Percentiles rank a stretch among this genome's conserved stretches.
phyloP scores from a whole-genome alignment of 352 stramenopile species.

The Bremia lactucae region DNA sequence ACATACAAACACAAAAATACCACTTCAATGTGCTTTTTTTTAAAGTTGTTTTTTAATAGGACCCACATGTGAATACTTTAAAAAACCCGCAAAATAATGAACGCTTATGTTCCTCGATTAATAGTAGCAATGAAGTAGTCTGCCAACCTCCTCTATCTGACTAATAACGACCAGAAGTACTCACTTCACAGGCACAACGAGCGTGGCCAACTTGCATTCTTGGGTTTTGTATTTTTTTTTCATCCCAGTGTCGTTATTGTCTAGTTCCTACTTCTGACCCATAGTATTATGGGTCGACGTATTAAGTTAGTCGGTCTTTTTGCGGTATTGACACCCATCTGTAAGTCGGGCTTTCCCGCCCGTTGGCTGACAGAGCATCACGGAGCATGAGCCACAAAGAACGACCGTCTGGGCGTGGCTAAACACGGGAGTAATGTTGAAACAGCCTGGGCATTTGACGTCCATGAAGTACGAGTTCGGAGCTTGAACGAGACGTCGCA shows the following conservation, averaged over 20 bases:
- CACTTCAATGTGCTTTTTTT: too few relatives aligned
- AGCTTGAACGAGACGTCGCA: conserved; percentile 98
- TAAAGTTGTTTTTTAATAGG: too few relatives aligned
- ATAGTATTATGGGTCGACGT: conserved; percentile 4
- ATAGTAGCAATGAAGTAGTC: conserved; percentile 29
- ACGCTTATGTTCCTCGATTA: conserved; percentile 55
- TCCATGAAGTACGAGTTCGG: conserved; percentile 99
- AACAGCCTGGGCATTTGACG: conserved; percentile 99
- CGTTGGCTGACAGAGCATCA: conserved; percentile 98
- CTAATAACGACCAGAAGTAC: conserved; percentile 6
- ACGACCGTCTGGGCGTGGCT: conserved; percentile 98
- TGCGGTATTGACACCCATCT: conserved; percentile 98
- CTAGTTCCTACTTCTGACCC: conserved; percentile 10
- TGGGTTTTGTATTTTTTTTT: conserved; percentile 22
- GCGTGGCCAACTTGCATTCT: conserved; percentile 22
- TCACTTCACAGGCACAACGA: conserved; percentile 22
- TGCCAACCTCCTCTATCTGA: conserved; percentile 18
- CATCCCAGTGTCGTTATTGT: conserved; percentile 21
- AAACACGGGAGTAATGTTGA: conserved; percentile 99
- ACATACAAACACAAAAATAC: too few relatives aligned
- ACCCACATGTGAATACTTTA: too few relatives aligned
- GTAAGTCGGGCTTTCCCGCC: conserved; percentile 96
- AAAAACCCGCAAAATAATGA: conserved; percentile 51
- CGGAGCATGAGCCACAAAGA: conserved; percentile 93
- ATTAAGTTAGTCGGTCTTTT: conserved; percentile 96